phyloP scores from a whole-genome alignment of 75 land plant species.

The Chamaecyparis obtusa region DNA sequence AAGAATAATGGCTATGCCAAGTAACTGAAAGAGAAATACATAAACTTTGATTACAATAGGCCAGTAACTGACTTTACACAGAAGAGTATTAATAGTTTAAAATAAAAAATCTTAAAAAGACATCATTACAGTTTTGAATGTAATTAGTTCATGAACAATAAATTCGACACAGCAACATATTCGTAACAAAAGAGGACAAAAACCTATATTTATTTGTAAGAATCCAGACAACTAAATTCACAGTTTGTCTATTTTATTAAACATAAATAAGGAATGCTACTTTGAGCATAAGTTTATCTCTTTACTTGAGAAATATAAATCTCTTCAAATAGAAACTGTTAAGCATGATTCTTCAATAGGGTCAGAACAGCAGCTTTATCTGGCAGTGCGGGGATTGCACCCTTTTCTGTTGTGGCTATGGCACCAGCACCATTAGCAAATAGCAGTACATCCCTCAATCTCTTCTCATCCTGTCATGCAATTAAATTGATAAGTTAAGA shows the following conservation, averaged over 20 bases:
- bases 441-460: constrained; percentile 22
- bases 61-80: no score
- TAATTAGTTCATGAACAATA: neutral
- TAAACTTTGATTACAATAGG: no score
- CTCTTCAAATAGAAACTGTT: neutral
- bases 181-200: no score
- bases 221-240: neutral
- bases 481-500: neutral
- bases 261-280: neutral
- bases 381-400: constrained; percentile 52
- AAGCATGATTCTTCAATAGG: constrained; percentile 9
- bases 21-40: no score
- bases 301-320: neutral
- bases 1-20: no score
- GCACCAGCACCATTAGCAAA: constrained; percentile 52
- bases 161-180: neutral
- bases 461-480: constrained; percentile 23
- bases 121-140: neutral
- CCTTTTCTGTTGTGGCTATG: constrained; percentile 40
- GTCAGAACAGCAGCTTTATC: constrained; percentile 16
- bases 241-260: neutral
- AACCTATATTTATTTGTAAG: neutral
- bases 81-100: no score
- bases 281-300: neutral
- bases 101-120: no score